Conservation (phyloP, 2,329 filamentous ascomycete genomes). For the Chaetomiaceae sp. region DNA sequence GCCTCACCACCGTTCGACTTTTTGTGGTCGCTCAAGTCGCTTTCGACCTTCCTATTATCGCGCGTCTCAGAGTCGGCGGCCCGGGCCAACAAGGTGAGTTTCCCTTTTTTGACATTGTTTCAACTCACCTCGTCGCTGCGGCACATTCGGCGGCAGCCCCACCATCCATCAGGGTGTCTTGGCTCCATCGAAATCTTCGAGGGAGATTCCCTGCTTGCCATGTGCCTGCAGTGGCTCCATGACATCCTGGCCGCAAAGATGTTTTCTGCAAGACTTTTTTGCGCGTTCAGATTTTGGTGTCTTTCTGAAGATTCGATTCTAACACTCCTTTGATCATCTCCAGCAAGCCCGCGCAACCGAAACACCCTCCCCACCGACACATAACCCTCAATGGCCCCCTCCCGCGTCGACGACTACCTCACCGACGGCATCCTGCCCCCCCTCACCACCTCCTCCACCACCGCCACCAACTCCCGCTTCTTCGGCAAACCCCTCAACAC, state of each 20-base stretch:
- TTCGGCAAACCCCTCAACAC: constrained; percentile 46
- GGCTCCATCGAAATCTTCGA: neutral
- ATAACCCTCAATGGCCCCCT: constrained; percentile 22
- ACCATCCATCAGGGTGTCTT: neutral
- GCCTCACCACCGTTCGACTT: neutral
- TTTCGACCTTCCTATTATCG: neutral
- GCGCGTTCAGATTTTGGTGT: neutral
- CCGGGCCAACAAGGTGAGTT: neutral
- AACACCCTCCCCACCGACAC: neutral
- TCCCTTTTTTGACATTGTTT: constrained; percentile 1
- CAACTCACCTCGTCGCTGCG: neutral
- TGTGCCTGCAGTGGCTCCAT: neutral
- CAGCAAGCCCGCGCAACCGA: no score
- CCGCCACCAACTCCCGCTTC: constrained; percentile 16
- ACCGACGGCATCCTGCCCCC: constrained; percentile 4
- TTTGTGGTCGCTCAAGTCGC: neutral
- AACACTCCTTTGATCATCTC: neutral
- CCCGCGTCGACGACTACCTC: constrained; percentile 17
- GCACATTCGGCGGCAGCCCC: neutral
- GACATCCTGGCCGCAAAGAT: neutral
- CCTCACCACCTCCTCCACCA: constrained; percentile 7
- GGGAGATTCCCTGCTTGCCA: constrained; percentile 2
- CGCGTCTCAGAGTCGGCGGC: neutral
- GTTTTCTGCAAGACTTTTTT: neutral
- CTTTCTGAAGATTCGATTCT: neutral